Evolutionary conservation across 441 rosid species (phyloP).

Genomic region (Isatis lusitanica): DNA sequence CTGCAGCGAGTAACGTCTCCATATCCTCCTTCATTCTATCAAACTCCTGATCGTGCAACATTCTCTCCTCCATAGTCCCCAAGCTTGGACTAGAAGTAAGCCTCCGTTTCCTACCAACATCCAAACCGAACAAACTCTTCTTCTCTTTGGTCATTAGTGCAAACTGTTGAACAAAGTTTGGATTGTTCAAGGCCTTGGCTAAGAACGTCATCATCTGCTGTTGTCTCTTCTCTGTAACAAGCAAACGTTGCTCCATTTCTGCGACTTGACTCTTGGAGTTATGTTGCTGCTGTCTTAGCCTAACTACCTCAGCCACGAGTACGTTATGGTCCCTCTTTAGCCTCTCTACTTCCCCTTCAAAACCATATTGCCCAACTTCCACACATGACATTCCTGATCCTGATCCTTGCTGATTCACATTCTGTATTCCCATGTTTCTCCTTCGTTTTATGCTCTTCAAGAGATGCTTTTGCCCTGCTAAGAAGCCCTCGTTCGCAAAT

Average conservation of each 20-base stretch:
- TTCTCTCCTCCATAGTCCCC: slow-evolving; percentile 49
- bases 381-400: slow-evolving; percentile 57
- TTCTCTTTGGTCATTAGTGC: slow-evolving; percentile 42
- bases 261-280: slow-evolving; percentile 50
- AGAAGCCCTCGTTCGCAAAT: slow-evolving; percentile 85
- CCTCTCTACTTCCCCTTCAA: slow-evolving; percentile 63
- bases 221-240: slow-evolving; percentile 61
- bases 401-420: slow-evolving; percentile 47
- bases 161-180: slow-evolving; percentile 53
- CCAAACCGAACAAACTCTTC: slow-evolving; percentile 41
- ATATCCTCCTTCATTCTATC: slow-evolving; percentile 43
- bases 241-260: slow-evolving; percentile 56
- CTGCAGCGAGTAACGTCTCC: slow-evolving; percentile 46
- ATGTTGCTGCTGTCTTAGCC: slow-evolving; percentile 73
- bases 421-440: slow-evolving; percentile 45
- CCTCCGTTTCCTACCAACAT: slow-evolving; percentile 59
- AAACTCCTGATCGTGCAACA: slow-evolving; percentile 21
- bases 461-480: slow-evolving; percentile 80
- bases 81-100: slow-evolving; percentile 51
- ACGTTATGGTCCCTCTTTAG: slow-evolving; percentile 59
- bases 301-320: slow-evolving; percentile 58
- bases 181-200: slow-evolving; percentile 62
- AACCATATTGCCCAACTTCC: slow-evolving; percentile 75
- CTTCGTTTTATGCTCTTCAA: slow-evolving; percentile 77
- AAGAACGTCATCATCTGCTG: slow-evolving; percentile 75